Evolutionary conservation across 2,329 filamentous ascomycete species (phyloP).

Genomic region (Kalaharituber pfeilii): DNA sequence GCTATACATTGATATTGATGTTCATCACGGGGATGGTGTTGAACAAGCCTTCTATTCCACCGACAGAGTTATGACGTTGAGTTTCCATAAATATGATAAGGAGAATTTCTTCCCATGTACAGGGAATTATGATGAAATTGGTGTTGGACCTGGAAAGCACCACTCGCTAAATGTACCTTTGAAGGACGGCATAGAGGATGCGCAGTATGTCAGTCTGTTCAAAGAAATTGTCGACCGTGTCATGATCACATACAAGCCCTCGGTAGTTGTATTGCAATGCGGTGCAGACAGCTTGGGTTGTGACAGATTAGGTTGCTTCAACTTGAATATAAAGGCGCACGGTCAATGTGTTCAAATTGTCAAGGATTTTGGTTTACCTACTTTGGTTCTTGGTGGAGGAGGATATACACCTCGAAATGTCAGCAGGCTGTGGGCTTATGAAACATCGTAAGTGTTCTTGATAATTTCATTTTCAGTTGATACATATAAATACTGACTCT

Average conservation of each 20-base stretch:
- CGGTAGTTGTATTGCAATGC: conserved; percentile 84
- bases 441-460: conserved; percentile 69
- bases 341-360: conserved; percentile 79
- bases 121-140: conserved; percentile 70
- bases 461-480: not conserved
- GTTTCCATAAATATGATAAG: conserved; percentile 91
- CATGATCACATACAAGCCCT: conserved; percentile 68
- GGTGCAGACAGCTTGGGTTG: conserved; percentile 88
- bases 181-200: conserved; percentile 77
- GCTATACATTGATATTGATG: conserved; percentile 86
- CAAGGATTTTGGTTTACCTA: conserved; percentile 60
- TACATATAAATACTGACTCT: not conserved
- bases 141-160: conserved; percentile 72
- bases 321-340: conserved; percentile 87
- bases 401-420: conserved; percentile 96
- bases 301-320: conserved; percentile 86
- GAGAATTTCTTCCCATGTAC: conserved; percentile 77
- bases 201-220: conserved; percentile 75
- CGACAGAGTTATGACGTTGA: conserved; percentile 78
- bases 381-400: conserved; percentile 83
- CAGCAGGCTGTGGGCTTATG: conserved; percentile 88
- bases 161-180: conserved; percentile 82
- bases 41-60: conserved; percentile 84
- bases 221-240: conserved; percentile 61
- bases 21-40: conserved; percentile 80